Evolutionary conservation across 2,329 filamentous ascomycete genomes (phyloP), one percentile per base, ranked within the genome.

Genomic region (Cladosporium austrohemisphaericum): DNA sequence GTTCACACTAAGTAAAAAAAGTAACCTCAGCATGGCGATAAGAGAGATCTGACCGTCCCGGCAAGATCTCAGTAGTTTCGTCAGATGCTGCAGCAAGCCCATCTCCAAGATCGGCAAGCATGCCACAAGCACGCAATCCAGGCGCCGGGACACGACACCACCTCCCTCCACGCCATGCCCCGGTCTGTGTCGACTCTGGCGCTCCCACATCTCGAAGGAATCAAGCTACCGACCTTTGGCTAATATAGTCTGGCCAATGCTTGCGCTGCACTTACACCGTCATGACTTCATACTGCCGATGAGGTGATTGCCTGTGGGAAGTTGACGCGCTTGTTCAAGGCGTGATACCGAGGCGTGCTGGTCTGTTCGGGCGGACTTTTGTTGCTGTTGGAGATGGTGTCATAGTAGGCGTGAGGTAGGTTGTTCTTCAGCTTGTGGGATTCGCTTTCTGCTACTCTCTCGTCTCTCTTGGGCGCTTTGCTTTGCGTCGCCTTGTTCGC

Each of bases 91-190:
- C 32, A 16, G 20, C 16, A 11, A 19, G 16, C 18, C 32, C 20
- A 16, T 36, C 16, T 36, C 8, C 18, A 16, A 36, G 20, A 36
- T 36, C 37, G 40, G 31, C 31, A 25, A 26, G 40, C 40, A 43
- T 32, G 26, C 16, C 25, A 18, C 14, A 47, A 47, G 44, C 44
- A 47, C 44, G 44, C 44, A 47, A 47, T 47, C 32, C 35, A 18
- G 22, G 23, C 44, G 13, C 33, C 33, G 31, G 18, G 18, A 29
- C 25, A 38, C 33, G 44, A 38, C 44, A 47, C 44, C 44, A 31
- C 8, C 44, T 8, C 4, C 5, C 26, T 31, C 22, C 3, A 35
- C 32, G 20, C 20, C 20, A 19, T 14, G 16, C 18, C 22, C 16
- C 16, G 16, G 8, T 19, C 11, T 22, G 19, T 20, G 14, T 23